These are phyloP conservation scores for Santalum album DNA, from an alignment of 164 flowering plant species.

Conservation along the genomic window DNA sequence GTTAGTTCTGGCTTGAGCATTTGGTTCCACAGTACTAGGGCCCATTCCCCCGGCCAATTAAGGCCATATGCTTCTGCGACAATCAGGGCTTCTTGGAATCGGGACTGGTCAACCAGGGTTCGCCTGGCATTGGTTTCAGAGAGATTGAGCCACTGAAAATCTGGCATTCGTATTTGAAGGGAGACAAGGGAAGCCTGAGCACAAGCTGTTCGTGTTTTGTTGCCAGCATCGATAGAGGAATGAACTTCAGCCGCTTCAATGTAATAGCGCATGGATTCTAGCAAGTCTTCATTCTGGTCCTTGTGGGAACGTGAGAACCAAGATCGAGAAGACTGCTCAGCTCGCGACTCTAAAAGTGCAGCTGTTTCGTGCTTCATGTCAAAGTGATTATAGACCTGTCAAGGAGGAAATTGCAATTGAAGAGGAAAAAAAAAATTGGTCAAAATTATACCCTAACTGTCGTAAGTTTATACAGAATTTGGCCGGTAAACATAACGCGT, in stretches of 20 bases:
- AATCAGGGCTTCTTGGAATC: conserved; percentile 89
- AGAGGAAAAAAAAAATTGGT: not conserved
- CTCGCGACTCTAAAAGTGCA: conserved; percentile 75
- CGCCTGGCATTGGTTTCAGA: conserved; percentile 91
- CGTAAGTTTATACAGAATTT: too few species aligned
- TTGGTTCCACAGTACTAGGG: conserved; percentile 87
- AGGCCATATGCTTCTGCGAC: conserved; percentile 94
- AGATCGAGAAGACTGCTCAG: conserved; percentile 45
- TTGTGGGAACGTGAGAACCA: conserved; percentile 68
- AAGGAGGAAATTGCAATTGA: not conserved
- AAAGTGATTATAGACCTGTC: conserved; percentile 90
- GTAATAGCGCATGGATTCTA: conserved; percentile 81
- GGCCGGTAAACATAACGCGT: too few species aligned
- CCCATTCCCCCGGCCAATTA: conserved; percentile 97
- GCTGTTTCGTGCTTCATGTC: conserved; percentile 98
- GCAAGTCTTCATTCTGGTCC: conserved; percentile 87
- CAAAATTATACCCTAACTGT: too few species aligned
- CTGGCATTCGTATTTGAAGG: conserved; percentile 97
- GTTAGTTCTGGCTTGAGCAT: conserved; percentile 92
- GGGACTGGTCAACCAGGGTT: conserved; percentile 91
- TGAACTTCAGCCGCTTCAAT: conserved; percentile 90
- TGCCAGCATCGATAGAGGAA: conserved; percentile 91
- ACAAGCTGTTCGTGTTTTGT: conserved; percentile 71
- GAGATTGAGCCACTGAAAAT: conserved; percentile 67
- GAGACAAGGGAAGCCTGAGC: conserved; percentile 92